phyloP scores from a whole-genome alignment of 352 stramenopile genomes.

The Blastocystis sp. region DNA sequence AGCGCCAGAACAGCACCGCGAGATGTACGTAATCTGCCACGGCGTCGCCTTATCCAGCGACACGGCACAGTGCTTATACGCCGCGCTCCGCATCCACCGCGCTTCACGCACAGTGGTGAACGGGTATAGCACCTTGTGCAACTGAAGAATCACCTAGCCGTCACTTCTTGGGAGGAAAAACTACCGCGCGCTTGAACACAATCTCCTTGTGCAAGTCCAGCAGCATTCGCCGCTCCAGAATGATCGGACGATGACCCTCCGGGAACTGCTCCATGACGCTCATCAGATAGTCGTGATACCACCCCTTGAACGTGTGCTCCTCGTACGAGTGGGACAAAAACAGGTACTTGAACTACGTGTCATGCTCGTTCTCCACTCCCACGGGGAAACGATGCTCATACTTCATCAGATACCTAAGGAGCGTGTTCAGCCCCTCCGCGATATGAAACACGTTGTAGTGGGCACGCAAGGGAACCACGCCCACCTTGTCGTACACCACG shows the following conservation, averaged over 20 bases:
- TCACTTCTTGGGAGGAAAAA: neutral
- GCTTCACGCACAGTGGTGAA: neutral
- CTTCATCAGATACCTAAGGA: neutral
- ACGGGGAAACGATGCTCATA: neutral
- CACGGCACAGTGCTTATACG: neutral
- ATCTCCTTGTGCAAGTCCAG: neutral
- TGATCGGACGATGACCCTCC: neutral
- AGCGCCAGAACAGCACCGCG: neutral
- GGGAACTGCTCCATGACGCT: neutral
- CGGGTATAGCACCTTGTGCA: neutral
- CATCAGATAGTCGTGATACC: no score
- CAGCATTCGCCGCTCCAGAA: conserved; percentile 1
- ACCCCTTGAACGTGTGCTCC: no score
- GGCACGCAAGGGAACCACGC: no score
- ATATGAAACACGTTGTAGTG: no score
- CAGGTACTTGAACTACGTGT: no score
- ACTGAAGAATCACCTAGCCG: neutral
- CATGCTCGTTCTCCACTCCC: no score
- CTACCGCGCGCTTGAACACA: neutral
- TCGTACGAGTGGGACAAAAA: no score
- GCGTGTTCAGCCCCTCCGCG: neutral
- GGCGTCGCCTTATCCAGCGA: neutral
- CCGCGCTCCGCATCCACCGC: neutral
- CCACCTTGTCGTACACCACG: no score
- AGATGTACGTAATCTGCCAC: neutral